Evolutionary conservation across 208 protist species (phyloP), one percentile per base, ranked within the genome.

Genomic region (Wallacemonas sp.): DNA sequence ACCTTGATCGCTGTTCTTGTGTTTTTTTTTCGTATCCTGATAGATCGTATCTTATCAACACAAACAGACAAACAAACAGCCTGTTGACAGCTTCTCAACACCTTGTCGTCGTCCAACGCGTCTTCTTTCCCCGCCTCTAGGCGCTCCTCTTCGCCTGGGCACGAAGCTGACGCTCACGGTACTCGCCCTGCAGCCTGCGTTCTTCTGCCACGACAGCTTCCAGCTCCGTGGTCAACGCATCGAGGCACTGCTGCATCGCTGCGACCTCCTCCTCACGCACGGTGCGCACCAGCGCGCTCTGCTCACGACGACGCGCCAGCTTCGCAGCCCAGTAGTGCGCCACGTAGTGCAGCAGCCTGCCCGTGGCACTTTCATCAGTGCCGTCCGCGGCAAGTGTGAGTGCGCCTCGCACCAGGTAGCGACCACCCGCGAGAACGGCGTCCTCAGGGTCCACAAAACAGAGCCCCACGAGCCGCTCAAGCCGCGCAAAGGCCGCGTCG

Each of bases 141-240:
- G n/a, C n/a, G n/a, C n/a, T n/a, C n/a, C n/a, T n/a, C 30, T 9
- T 5, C 16, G 32, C 4, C 30, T 58, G 9, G 3, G 52, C 26
- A 21, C 23, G 52, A 5, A 33, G 52, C 52, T 58, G 52, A 11
- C 52, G 52, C 14, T 64, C 57, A 44, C 78, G 77, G 39, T 85
- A 90, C 54, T 70, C 43, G 36, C 72, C 81, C 58, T 90, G 85
- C 67, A 90, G 69, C 14, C 36, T 68, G 33, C 58, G 58, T 52
- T 90, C 85, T 21, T 72, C 74, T 23, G 69, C 47, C 29, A 86
- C 69, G 41, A 71, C 44, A 11, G 69, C 66, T n/a, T 55, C 48
- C 47, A 90, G 67, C 39, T 57, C 36, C 2, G 65, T n/a, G 36
- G 71, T 67, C 11, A 63, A 70, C 9, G 64, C 64, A 21, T 86